A percentile compares a stretch with the other conserved stretches of the same genome.
Evolutionary conservation across 2,329 filamentous ascomycete species (phyloP).

Genomic region (Alternaria metachromatica): DNA sequence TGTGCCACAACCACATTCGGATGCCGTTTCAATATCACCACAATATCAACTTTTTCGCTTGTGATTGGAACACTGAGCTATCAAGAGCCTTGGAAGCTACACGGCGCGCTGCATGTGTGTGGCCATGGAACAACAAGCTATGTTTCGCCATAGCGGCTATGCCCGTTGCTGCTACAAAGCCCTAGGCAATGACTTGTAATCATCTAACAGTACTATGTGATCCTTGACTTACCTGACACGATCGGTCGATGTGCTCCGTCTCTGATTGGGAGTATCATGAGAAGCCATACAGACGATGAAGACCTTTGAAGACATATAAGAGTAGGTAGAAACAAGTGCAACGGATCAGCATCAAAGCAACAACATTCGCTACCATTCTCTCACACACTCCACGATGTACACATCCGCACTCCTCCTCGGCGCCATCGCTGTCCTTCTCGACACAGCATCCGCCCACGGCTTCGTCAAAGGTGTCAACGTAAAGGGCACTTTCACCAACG

Average conservation of each 20-base stretch:
- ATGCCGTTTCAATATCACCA: conserved; percentile 17
- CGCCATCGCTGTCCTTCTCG: conserved; percentile 26
- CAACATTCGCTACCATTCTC: not conserved
- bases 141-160: conserved; percentile 3
- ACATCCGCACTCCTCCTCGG: conserved; percentile 25
- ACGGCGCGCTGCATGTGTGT: conserved; percentile 1
- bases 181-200: conserved; percentile 6
- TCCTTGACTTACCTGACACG: not conserved
- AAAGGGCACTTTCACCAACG: conserved; percentile 32
- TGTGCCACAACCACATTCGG: conserved; percentile 7
- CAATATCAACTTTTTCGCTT: conserved; percentile 20
- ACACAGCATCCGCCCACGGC: conserved; percentile 38
- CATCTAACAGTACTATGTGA: conserved; percentile 8
- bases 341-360: not conserved
- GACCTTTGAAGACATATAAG: conserved; percentile 8
- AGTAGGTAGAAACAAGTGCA: not conserved
- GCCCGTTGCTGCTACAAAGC: conserved; percentile 4
- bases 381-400: conserved; percentile 20
- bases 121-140: conserved; percentile 7
- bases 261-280: not conserved
- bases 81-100: conserved; percentile 2
- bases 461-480: conserved; percentile 36
- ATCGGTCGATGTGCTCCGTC: conserved; percentile 3
- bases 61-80: not conserved
- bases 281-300: not conserved